These are phyloP conservation scores for Mycena maculata DNA, from an alignment of 768 basidiomycete species.

Conservation along the genomic window DNA sequence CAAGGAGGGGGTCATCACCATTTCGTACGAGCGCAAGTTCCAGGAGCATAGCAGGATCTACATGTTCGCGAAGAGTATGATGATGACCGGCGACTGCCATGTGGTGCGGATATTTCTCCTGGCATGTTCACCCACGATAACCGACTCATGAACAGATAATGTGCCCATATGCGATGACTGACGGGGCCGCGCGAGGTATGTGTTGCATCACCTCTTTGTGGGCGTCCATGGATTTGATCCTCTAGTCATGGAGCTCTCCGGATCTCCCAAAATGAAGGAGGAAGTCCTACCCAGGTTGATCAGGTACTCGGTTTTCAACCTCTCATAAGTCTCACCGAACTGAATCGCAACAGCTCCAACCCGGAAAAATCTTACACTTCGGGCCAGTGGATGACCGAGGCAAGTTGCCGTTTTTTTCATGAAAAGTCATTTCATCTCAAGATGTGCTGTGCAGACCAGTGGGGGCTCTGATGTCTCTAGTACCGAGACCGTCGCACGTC, in stretches of 20 bases:
- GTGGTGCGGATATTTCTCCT: constrained; percentile 39
- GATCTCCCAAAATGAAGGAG: constrained; percentile 69
- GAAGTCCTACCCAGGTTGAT: constrained; percentile 68
- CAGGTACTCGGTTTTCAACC: constrained; percentile 54
- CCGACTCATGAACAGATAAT: constrained; percentile 55
- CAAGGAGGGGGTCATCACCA: constrained; percentile 73
- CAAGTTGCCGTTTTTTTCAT: constrained; percentile 34
- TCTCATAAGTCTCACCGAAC: neutral
- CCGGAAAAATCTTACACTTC: constrained; percentile 72
- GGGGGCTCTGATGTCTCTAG: constrained; percentile 73
- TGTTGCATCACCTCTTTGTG: neutral
- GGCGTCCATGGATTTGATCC: neutral
- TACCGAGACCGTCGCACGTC: constrained; percentile 72
- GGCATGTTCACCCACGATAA: neutral
- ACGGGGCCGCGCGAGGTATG: constrained; percentile 74
- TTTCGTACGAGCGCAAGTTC: constrained; percentile 75
- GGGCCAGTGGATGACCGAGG: constrained; percentile 91
- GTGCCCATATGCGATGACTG: constrained; percentile 85
- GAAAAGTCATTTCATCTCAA: constrained; percentile 32
- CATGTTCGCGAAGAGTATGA: constrained; percentile 72
- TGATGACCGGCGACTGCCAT: constrained; percentile 74
- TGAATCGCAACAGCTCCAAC: constrained; percentile 60
- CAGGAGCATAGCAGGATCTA: constrained; percentile 70
- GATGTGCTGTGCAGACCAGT: neutral
- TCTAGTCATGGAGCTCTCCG: constrained; percentile 71